Base-by-base conservation (phyloP, 306 rosid genomes). In the Argentina anserina region DNA sequence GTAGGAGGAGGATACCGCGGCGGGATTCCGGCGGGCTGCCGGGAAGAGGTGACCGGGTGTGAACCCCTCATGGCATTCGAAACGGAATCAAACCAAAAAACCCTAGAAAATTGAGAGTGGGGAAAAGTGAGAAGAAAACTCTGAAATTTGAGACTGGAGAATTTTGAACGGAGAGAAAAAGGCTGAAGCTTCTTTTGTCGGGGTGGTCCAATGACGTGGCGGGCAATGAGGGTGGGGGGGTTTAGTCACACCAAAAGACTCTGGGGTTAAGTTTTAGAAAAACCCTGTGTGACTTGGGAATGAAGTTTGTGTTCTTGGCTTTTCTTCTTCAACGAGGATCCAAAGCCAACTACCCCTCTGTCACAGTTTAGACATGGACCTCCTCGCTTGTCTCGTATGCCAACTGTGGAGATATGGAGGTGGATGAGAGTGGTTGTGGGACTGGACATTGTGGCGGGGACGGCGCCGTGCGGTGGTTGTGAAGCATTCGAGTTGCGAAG, bases 31-130 rank as follows among this genome's bases (percentile, higher is more conserved):
- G 69, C 63, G 42, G 40, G 43, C 45, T 47, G 77, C 61, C 71
- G 47, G 67, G 18, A 12, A 37, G 50, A 13, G 34, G n/a, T 1
- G 59, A 26, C 41, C 14, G 45, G 33, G 18, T 23, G 2, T 23
- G 76, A 15, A 45, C 66, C 72, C 69, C 58, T 84, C 97, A 87
- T 91, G 74, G 74, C 83, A 80, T 75, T 33, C 6, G 79, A 62
- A 62, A 7, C 63, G 49, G 61, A 49, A 2, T n/a, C 14, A 52
- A 81, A 2, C 13, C 47, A 43, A 82, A 74, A 43, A 82, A 74
- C 86, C 86, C 84, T 77, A 80, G n/a, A n/a, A 70, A 58, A 29
- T 49, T 23, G 60, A 33, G 6, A 39, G 55, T 46, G 31, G 18
- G 60, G 17, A 17, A 17, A 17, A 17, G 47, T 25, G 36, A 33